Base-by-base conservation (phyloP, 768 basidiomycete species). In the Dendrothele bispora region DNA sequence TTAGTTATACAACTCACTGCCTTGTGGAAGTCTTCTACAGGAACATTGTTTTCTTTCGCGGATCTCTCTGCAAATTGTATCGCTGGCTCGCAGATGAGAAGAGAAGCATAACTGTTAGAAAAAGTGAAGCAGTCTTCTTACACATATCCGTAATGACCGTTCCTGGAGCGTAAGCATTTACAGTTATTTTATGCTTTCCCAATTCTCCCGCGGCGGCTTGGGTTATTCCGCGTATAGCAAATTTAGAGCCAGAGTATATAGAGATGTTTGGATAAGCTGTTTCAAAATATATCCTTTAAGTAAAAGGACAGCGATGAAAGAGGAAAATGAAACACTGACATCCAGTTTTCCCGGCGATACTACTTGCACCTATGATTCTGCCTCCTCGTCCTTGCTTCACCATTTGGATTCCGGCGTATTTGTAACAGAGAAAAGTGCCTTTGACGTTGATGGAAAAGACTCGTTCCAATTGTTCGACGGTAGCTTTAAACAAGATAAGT, bases 301-400 rank as follows among this genome's bases (percentile, higher is more conserved):
- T 14, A 21, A 15, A 14, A 44, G 21, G 15, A 10, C 7, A 10
- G 7, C 14, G 21, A 25, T 11, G 20, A 4, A 32, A 28, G n/a
- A 30, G 4, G 20, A 15, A 34, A 11, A 10, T 7, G 24, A 15
- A 25, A 7, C 38, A 22, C 34, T 8, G 3, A 52, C 65, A 66
- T 66, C 15, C n/a, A n/a, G n/a, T 15, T 27, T 57, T 56, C 11
- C 44, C 50, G 20, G 39, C 26, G 21, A 49, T 7, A 14, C 39
- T 51, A 37, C 43, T 46, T 1, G 53, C 51, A 35, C 68, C 71
- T 7, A 73, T 60, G 2, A 72, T 64, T 4, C 69, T 49, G 1
- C 71, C 68, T 1, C 69, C 67, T 1, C 54, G 57, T 0, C 68
- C 67, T 53, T 69, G 71, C 25, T 55, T 49, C 40, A 72, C 55